phyloP scores from a whole-genome alignment of 2,329 filamentous ascomycete genomes.

The Fusarium subtropicale region DNA sequence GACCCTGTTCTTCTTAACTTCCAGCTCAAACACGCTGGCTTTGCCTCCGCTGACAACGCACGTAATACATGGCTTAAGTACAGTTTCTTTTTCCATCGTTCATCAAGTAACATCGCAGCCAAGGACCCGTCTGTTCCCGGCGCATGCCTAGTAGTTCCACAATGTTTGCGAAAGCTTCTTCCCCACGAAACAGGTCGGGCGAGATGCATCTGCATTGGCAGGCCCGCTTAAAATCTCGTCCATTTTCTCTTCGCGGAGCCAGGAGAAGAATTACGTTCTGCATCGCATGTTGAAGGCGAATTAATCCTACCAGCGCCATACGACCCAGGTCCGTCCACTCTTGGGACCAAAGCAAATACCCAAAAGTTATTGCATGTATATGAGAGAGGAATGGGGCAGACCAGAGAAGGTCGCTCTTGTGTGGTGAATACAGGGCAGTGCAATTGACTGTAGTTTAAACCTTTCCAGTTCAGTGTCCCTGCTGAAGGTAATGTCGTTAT shows the following conservation, averaged over 20 bases:
- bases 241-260: conserved; percentile 26
- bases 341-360: conserved; percentile 50
- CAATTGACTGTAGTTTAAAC: conserved; percentile 19
- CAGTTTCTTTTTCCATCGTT: conserved; percentile 35
- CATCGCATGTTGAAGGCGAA: conserved; percentile 45
- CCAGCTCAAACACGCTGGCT: conserved; percentile 21
- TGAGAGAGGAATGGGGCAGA: conserved; percentile 36
- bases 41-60: conserved; percentile 28
- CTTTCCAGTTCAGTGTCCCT: conserved; percentile 29
- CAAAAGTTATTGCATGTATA: conserved; percentile 44
- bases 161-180: conserved; percentile 15
- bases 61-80: conserved; percentile 39
- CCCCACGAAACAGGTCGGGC: conserved; percentile 15
- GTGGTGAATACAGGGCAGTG: conserved; percentile 36
- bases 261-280: conserved; percentile 34
- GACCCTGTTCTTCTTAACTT: conserved; percentile 31
- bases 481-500: conserved; percentile 34
- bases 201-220: conserved; percentile 8
- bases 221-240: conserved; percentile 20
- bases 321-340: conserved; percentile 48
- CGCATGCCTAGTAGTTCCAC: conserved; percentile 22
- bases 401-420: conserved; percentile 29
- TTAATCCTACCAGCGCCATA: conserved; percentile 50
- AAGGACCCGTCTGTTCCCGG: conserved; percentile 19
- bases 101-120: conserved; percentile 19